phyloP scores from a whole-genome alignment of 345 rosid genomes.

The Cardiospermum halicacabum region DNA sequence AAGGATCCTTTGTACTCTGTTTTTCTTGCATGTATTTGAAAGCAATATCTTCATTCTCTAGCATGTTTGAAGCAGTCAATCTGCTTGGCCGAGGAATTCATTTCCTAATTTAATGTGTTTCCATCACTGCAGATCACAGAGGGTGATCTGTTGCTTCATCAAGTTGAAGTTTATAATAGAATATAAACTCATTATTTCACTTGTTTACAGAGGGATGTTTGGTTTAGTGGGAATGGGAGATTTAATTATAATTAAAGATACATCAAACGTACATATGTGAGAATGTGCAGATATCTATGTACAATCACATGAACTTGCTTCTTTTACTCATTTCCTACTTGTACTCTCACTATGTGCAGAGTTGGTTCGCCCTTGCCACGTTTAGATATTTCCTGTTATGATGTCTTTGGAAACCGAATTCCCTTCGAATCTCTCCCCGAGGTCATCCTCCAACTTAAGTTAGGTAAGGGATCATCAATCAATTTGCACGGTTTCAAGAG shows the following conservation, averaged over 20 bases:
- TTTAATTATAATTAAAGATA: not conserved
- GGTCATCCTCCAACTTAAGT: constrained; percentile 29
- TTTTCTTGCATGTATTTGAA: not conserved
- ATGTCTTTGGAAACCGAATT: constrained; percentile 39
- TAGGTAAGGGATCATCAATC: constrained; percentile 9
- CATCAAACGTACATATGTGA: not conserved
- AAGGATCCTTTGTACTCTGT: not conserved
- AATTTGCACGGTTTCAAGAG: constrained; percentile 27
- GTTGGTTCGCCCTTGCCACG: constrained; percentile 48
- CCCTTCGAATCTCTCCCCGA: constrained; percentile 35
- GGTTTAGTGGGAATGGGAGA: not conserved
- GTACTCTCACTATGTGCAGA: constrained; percentile 27
- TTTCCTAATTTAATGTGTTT: not conserved
- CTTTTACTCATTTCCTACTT: not conserved
- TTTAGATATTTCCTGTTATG: constrained; percentile 41
- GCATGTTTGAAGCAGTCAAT: not conserved
- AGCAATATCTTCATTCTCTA: not conserved
- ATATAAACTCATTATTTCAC: not conserved
- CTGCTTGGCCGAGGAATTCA: not conserved
- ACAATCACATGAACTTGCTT: not conserved
- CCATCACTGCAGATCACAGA: not conserved
- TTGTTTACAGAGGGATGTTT: not conserved
- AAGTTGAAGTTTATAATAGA: not conserved
- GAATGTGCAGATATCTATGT: not conserved
- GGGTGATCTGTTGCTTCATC: not conserved